Percentiles rank a stretch among this genome's conserved stretches.
Conservation (phyloP, 192 early-diverging fungal species). For the Lunasporangiospora selenospora region DNA sequence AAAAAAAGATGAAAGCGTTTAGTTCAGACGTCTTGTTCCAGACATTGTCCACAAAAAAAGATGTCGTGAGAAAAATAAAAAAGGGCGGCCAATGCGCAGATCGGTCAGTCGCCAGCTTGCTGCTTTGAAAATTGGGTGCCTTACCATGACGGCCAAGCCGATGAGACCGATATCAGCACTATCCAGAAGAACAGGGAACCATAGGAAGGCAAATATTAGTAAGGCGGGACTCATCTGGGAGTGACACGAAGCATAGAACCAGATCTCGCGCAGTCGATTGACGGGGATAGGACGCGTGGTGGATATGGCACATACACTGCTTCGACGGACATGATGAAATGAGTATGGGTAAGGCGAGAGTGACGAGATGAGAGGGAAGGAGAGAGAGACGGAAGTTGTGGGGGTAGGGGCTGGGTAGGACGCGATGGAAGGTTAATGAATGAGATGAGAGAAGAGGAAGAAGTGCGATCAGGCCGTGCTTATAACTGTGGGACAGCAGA, state of each 20-base stretch:
- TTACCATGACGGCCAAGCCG: conserved; percentile 99
- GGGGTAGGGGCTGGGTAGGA: background rate
- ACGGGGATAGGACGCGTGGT: no score
- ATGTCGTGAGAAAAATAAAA: no score
- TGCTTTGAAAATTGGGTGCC: no score
- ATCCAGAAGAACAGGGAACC: conserved; percentile 1
- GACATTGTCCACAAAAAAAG: background rate
- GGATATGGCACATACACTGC: conserved; percentile 27
- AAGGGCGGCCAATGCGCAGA: no score
- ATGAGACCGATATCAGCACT: conserved; percentile 99
- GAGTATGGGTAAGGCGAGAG: background rate
- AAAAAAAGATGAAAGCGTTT: conserved; percentile 2
- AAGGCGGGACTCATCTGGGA: no score
- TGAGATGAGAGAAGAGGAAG: conserved; percentile 4
- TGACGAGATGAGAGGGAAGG: background rate
- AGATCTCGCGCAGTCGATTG: no score
- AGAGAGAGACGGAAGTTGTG: no score
- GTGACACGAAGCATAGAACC: no score
- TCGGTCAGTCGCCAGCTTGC: no score
- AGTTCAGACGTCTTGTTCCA: background rate
- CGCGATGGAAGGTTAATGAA: background rate
- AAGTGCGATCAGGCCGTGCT: no score
- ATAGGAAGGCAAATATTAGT: no score
- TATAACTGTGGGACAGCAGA: no score
- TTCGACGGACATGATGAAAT: conserved; percentile 23